These are phyloP conservation scores for Apiospora sp. DNA, from an alignment of 2,329 filamentous ascomycete species.

Conservation along the genomic window DNA sequence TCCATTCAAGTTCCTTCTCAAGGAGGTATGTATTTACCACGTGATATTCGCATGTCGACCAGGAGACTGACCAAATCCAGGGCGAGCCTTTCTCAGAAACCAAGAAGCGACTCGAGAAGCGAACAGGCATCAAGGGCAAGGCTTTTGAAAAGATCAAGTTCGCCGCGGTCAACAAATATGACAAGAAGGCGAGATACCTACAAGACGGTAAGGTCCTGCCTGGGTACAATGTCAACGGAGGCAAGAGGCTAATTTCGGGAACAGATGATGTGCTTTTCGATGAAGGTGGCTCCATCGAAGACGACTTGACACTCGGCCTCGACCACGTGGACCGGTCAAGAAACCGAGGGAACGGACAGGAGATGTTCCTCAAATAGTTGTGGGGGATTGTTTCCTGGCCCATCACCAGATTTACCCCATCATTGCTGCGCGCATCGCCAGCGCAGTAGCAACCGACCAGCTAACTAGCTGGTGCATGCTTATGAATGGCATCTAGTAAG, in stretches of 20 bases:
- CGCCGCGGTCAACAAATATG: constrained; percentile 69
- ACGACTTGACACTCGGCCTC: constrained; percentile 70
- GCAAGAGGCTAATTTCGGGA: constrained; percentile 34
- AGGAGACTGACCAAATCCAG: constrained; percentile 49
- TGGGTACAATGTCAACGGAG: not conserved
- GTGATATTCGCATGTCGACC: not conserved
- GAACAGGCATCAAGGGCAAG: constrained; percentile 96
- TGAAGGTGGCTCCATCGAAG: constrained; percentile 55
- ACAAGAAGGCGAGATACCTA: constrained; percentile 61
- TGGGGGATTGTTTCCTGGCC: not conserved
- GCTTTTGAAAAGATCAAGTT: constrained; percentile 99
- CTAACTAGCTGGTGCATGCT: not conserved
- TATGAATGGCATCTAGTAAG: too few species aligned
- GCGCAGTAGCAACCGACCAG: not conserved
- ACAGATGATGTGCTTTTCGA: constrained; percentile 65
- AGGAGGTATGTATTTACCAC: constrained; percentile 67
- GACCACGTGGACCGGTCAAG: constrained; percentile 72
- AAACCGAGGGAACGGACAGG: constrained; percentile 65
- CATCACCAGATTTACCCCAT: not conserved
- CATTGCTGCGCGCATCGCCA: not conserved
- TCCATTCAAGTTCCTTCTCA: constrained; percentile 88
- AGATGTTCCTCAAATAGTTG: constrained; percentile 63
- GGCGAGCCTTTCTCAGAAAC: constrained; percentile 89
- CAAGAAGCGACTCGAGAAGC: constrained; percentile 91
- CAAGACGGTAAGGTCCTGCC: constrained; percentile 75